Evolutionary conservation across 2,329 filamentous ascomycete species (phyloP).

Genomic region (Ophiostoma australiae): DNA sequence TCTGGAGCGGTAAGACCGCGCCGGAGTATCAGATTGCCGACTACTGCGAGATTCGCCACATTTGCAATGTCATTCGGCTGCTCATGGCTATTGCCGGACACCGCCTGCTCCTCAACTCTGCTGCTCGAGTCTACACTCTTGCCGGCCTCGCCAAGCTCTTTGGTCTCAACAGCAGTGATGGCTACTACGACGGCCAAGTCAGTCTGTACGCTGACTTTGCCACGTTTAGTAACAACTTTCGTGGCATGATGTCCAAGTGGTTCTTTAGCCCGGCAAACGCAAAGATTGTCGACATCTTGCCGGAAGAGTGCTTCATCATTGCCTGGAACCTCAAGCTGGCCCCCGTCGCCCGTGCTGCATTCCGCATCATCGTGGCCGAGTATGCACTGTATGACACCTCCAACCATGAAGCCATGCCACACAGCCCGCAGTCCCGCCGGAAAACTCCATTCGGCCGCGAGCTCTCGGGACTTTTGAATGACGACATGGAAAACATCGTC

Average conservation of each 20-base stretch:
- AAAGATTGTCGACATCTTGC: constrained; percentile 58
- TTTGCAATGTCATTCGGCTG: constrained; percentile 58
- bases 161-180: constrained; percentile 39
- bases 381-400: constrained; percentile 47
- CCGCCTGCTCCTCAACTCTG: constrained; percentile 56
- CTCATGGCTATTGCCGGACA: constrained; percentile 48
- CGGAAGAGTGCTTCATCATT: constrained; percentile 57
- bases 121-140: constrained; percentile 62
- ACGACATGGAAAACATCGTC: constrained; percentile 5
- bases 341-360: constrained; percentile 45
- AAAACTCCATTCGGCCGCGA: not conserved
- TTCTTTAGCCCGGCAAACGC: constrained; percentile 47
- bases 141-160: constrained; percentile 57
- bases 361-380: constrained; percentile 59
- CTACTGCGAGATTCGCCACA: constrained; percentile 61
- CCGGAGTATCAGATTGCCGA: constrained; percentile 45
- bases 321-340: constrained; percentile 45
- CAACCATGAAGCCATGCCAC: not conserved
- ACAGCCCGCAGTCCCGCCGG: not conserved
- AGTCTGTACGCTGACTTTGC: not conserved
- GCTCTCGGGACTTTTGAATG: not conserved
- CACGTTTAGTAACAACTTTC: not conserved
- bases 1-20: constrained; percentile 25
- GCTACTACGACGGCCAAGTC: not conserved
- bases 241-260: not conserved